phyloP scores from a whole-genome alignment of 257 asterid genomes.

The Solanum chmielewskii region DNA sequence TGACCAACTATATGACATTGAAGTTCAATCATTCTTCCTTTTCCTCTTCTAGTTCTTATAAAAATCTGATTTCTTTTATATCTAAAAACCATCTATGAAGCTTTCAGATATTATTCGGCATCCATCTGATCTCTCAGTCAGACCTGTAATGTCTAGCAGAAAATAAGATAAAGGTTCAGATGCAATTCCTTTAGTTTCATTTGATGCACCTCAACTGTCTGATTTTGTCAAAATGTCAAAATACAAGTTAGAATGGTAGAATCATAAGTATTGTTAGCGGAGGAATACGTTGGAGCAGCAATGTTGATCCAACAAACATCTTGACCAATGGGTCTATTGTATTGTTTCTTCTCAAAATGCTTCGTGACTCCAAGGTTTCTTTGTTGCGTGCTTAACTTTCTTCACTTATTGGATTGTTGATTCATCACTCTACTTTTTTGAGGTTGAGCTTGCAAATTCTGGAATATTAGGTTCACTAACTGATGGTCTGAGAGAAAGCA shows the following conservation, averaged over 20 bases:
- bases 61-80: constrained; percentile 8
- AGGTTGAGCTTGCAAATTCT: constrained; percentile 83
- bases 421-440: constrained; percentile 91
- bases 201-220: constrained; percentile 50
- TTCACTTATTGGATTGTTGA: constrained; percentile 76
- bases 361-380: constrained; percentile 77
- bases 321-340: constrained; percentile 93
- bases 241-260: constrained; percentile 55
- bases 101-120: constrained; percentile 77
- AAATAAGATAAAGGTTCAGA: constrained; percentile 69
- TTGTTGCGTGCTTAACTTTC: constrained; percentile 82
- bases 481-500: constrained; percentile 92
- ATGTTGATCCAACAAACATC: constrained; percentile 80
- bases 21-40: too few species aligned
- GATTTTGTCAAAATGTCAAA: constrained; percentile 68
- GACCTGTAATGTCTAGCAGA: constrained; percentile 95
- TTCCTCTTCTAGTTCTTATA: too few species aligned
- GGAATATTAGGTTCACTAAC: constrained; percentile 84
- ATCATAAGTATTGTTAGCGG: constrained; percentile 51
- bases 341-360: constrained; percentile 67
- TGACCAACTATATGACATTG: too few species aligned
- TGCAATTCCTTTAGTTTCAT: constrained; percentile 63
- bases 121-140: constrained; percentile 90
- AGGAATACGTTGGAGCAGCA: constrained; percentile 54
- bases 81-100: constrained; percentile 42